Percentiles rank a stretch among this genome's conserved stretches.
Conservation (phyloP, 345 rosid species). For the Gossypium sturtianum region DNA sequence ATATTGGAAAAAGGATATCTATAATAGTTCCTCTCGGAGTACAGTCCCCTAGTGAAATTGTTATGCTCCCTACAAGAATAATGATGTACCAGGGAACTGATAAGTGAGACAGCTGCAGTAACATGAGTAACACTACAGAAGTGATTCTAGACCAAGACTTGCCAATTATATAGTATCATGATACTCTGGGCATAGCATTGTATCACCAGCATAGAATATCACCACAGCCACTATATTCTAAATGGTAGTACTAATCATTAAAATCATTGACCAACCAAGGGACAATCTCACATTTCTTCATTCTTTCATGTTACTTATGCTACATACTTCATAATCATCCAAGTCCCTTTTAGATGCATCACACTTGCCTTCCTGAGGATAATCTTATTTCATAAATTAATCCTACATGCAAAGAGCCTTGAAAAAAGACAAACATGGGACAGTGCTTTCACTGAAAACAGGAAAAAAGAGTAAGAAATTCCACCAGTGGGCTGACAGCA, state of each 20-base stretch:
- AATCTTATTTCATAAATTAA: not conserved
- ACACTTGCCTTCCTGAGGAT: not conserved
- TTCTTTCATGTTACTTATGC: not conserved
- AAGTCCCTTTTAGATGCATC: conserved; percentile 1
- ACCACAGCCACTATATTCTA: not conserved
- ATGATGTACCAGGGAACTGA: not conserved
- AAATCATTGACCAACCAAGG: not conserved
- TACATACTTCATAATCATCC: not conserved
- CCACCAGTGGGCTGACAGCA: not conserved
- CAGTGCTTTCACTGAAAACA: not conserved
- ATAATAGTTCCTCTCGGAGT: not conserved
- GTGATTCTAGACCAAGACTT: not conserved
- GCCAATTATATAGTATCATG: not conserved
- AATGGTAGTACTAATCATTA: not conserved
- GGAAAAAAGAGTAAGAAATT: not conserved
- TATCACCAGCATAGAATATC: not conserved
- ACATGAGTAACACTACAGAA: not conserved
- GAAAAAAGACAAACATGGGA: not conserved
- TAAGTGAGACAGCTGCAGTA: not conserved
- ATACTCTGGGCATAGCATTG: not conserved
- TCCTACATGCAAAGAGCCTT: not conserved
- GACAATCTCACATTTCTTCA: not conserved
- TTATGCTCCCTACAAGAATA: not conserved
- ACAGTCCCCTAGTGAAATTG: not conserved
- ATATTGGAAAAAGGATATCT: conserved; percentile 6